Percentiles rank a stretch among this genome's conserved stretches.
These are phyloP conservation scores for Phycomyces blakesleeanus DNA, from an alignment of 192 early-diverging fungal species.

Conservation along the genomic window DNA sequence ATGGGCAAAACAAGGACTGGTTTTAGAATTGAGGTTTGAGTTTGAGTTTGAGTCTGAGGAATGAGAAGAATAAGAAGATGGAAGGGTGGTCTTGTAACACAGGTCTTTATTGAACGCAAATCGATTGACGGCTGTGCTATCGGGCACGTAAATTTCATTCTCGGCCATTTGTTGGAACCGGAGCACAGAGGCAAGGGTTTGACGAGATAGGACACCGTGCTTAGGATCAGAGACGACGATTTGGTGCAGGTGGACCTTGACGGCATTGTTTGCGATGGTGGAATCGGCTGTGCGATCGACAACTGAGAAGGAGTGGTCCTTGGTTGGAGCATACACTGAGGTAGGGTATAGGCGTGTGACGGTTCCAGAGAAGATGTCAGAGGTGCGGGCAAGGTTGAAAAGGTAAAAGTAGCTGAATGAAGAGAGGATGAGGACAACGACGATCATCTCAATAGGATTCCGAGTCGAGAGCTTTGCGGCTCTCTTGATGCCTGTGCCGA, in stretches of 20 bases:
- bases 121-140: slow-evolving; percentile 16
- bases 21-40: slow-evolving; percentile 7
- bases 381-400: slow-evolving; percentile 64
- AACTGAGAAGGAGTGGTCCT: neutral
- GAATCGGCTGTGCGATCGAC: neutral
- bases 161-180: slow-evolving; percentile 36
- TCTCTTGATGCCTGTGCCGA: slow-evolving; percentile 36
- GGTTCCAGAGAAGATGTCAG: slow-evolving; percentile 56
- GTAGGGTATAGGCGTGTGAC: slow-evolving; percentile 39
- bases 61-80: neutral
- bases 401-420: slow-evolving; percentile 76
- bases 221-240: slow-evolving; percentile 42
- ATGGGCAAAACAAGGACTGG: slow-evolving; percentile 20
- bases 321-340: slow-evolving; percentile 31
- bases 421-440: slow-evolving; percentile 63
- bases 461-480: slow-evolving; percentile 54
- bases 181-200: slow-evolving; percentile 42
- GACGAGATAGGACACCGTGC: slow-evolving; percentile 42
- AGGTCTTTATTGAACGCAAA: slow-evolving; percentile 33
- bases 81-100: slow-evolving; percentile 26
- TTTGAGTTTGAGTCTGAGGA: too few species aligned
- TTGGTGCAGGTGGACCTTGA: slow-evolving; percentile 57
- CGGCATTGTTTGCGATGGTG: slow-evolving; percentile 27
- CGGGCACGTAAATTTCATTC: slow-evolving; percentile 33
- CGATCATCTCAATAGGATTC: slow-evolving; percentile 81